These are phyloP conservation scores for Gossypium sturtianum DNA, from an alignment of 345 rosid genomes.

Conservation along the genomic window DNA sequence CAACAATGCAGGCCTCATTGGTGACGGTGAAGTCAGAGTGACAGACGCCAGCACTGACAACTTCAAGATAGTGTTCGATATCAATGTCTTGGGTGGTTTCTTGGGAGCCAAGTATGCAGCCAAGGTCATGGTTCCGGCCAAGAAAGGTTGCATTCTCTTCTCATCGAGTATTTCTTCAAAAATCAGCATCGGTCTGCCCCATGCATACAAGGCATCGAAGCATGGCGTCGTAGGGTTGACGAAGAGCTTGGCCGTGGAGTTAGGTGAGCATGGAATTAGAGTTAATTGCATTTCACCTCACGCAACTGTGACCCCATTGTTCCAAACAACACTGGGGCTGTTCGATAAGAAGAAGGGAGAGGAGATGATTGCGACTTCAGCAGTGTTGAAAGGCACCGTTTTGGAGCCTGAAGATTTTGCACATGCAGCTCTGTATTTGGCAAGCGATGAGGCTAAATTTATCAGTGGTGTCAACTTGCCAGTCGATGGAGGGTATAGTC, in stretches of 20 bases:
- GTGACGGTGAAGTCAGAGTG: neutral
- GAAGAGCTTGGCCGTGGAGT: neutral
- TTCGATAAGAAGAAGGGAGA: conserved; percentile 12
- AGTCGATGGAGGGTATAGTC: conserved; percentile 43
- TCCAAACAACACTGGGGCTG: neutral
- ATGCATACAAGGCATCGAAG: conserved; percentile 40
- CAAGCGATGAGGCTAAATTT: conserved; percentile 45
- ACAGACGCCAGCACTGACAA: conserved; percentile 1
- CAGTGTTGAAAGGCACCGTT: conserved; percentile 37
- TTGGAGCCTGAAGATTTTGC: conserved; percentile 44
- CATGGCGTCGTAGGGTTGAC: neutral
- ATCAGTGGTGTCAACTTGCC: conserved; percentile 46
- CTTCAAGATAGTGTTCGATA: conserved; percentile 9
- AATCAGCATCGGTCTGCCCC: conserved; percentile 15
- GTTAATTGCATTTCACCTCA: conserved; percentile 44
- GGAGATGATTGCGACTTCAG: conserved; percentile 3
- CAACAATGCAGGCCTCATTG: conserved; percentile 22
- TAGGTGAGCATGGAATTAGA: conserved; percentile 3
- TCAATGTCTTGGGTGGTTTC: conserved; percentile 17
- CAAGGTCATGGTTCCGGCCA: conserved; percentile 23
- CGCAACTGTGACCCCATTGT: neutral
- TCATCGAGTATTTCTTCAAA: conserved; percentile 14
- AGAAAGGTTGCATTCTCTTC: conserved; percentile 16
- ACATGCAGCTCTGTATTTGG: conserved; percentile 43
- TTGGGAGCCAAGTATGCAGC: conserved; percentile 34